Percentiles rank a stretch among this genome's conserved stretches.
These are phyloP conservation scores for Globisporangium paddicum DNA, from an alignment of 352 stramenopile species.

Conservation along the genomic window DNA sequence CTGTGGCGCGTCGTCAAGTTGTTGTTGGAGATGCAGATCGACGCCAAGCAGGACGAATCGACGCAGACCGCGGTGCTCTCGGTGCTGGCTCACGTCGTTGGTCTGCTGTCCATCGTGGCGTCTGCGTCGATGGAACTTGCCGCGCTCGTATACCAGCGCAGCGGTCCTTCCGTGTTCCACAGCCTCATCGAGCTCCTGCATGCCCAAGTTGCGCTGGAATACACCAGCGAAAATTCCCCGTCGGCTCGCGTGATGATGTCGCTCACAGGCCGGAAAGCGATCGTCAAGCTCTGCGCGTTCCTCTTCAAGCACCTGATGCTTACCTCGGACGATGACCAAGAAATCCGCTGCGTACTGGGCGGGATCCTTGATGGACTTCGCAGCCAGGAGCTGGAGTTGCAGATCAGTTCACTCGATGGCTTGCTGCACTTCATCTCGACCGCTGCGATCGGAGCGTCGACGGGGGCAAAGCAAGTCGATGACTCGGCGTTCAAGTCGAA, in stretches of 20 bases:
- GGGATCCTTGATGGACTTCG: conserved; percentile 68
- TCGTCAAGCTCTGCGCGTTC: conserved; percentile 71
- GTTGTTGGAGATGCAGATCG: conserved; percentile 25
- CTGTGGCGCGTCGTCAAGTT: conserved; percentile 40
- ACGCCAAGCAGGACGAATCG: not conserved
- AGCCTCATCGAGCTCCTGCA: conserved; percentile 40
- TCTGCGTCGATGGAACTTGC: conserved; percentile 56
- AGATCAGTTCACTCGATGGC: conserved; percentile 67
- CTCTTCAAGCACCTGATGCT: conserved; percentile 73
- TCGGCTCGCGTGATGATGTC: conserved; percentile 19
- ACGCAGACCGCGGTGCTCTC: conserved; percentile 16
- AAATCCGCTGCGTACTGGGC: conserved; percentile 49
- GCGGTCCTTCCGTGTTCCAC: conserved; percentile 14
- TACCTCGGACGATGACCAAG: conserved; percentile 30
- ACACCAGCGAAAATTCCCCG: conserved; percentile 19
- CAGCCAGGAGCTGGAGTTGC: conserved; percentile 51
- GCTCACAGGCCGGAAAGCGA: conserved; percentile 42
- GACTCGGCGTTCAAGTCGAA: conserved; percentile 19
- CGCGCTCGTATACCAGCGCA: conserved; percentile 20
- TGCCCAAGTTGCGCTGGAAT: conserved; percentile 47
- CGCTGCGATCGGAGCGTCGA: conserved; percentile 17
- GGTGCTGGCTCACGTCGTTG: conserved; percentile 43
- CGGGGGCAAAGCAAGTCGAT: conserved; percentile 12
- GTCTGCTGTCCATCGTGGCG: conserved; percentile 47
- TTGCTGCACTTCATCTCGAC: conserved; percentile 75